Evolutionary conservation across 768 basidiomycete species (phyloP).

Genomic region (Russula abietina): DNA sequence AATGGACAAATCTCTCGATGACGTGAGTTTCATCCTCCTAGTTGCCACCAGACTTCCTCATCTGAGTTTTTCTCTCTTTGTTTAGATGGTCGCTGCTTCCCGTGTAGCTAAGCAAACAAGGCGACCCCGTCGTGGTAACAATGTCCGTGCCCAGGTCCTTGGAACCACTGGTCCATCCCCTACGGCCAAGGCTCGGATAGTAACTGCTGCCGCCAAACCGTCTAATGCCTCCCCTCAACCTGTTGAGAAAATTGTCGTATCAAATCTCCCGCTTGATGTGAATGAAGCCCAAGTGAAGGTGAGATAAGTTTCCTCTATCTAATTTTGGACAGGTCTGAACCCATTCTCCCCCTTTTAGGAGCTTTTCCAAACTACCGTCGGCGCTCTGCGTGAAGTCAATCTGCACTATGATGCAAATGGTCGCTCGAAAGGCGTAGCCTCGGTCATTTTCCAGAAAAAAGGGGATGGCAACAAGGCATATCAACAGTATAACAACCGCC

Average conservation of each 20-base stretch:
- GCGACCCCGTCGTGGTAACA: conserved; percentile 39
- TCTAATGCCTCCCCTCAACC: conserved; percentile 36
- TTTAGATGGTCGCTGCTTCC: conserved; percentile 63
- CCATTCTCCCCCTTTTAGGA: conserved; percentile 50
- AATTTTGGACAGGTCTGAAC: not conserved
- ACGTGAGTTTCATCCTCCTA: conserved; percentile 43
- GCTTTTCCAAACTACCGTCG: conserved; percentile 86
- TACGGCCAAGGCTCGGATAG: conserved; percentile 46
- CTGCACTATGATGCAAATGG: conserved; percentile 82
- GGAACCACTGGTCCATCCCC: conserved; percentile 48
- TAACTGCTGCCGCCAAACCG: conserved; percentile 34
- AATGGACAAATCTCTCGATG: conserved; percentile 84
- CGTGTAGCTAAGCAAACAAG: conserved; percentile 36
- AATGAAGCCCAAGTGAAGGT: conserved; percentile 94
- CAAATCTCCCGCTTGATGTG: conserved; percentile 88
- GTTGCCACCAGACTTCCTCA: conserved; percentile 27
- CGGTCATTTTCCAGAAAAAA: conserved; percentile 76
- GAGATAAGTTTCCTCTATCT: conserved; percentile 26
- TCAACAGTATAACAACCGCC: conserved; percentile 92
- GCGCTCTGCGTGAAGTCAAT: conserved; percentile 75
- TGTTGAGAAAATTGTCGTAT: conserved; percentile 91
- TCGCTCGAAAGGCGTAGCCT: conserved; percentile 85
- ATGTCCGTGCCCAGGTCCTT: conserved; percentile 52
- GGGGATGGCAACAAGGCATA: conserved; percentile 92
- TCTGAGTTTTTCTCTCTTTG: conserved; percentile 24